phyloP scores from a whole-genome alignment of 805 yeast genomes.

The Clavispora santaluciae region DNA sequence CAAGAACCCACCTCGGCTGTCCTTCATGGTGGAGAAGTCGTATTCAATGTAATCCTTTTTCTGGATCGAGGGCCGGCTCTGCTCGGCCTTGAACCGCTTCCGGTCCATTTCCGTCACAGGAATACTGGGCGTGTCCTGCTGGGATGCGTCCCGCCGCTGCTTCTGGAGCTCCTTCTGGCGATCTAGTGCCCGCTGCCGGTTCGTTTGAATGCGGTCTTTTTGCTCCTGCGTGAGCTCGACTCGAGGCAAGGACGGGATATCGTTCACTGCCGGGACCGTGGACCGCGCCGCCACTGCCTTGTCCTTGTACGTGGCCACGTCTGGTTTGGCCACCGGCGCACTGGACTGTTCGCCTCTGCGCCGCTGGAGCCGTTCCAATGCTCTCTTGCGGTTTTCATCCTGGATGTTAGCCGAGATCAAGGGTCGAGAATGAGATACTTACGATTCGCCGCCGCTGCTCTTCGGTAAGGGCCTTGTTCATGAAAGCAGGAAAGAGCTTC shows the following conservation, averaged over 20 bases:
- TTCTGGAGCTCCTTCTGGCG: conserved; percentile 30
- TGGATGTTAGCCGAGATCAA: conserved; percentile 18
- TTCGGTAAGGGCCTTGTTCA: conserved; percentile 20
- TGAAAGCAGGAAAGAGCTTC: too few relatives aligned
- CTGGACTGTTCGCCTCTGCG: conserved; percentile 23
- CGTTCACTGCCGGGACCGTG: neutral
- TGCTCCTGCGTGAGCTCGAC: conserved; percentile 46
- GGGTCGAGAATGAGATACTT: conserved; percentile 16
- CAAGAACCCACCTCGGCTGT: conserved; percentile 82
- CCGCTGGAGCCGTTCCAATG: conserved; percentile 52
- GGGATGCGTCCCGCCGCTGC: conserved; percentile 21
- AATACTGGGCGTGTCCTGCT: neutral
- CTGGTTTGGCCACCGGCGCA: neutral
- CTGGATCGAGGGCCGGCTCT: conserved; percentile 37
- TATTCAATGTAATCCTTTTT: conserved; percentile 71
- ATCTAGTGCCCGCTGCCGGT: conserved; percentile 50
- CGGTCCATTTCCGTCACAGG: conserved; percentile 11
- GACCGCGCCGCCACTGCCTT: conserved; percentile 3
- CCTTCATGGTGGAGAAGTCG: conserved; percentile 88
- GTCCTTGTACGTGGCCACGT: conserved; percentile 10
- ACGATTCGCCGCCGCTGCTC: conserved; percentile 34
- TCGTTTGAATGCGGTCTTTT: conserved; percentile 43
- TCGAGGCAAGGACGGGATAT: conserved; percentile 17
- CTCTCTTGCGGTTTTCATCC: conserved; percentile 63
- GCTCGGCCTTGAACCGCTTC: conserved; percentile 11